Evolutionary conservation across 352 stramenopile species (phyloP), one percentile per base, ranked within the genome.

Genomic region (Phytophthora cajani): DNA sequence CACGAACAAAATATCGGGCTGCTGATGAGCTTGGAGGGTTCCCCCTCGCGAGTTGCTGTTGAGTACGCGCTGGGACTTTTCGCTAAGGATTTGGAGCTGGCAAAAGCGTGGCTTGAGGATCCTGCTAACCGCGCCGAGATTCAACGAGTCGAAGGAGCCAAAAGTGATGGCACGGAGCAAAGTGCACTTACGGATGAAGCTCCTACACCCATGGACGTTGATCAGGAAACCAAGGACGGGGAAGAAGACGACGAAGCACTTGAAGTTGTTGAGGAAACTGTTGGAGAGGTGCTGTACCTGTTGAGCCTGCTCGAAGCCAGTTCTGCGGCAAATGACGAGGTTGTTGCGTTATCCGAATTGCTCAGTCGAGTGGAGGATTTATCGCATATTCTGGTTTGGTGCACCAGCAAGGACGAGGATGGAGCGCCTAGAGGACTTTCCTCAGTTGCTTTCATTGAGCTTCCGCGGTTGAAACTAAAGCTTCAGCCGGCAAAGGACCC

Each of bases 301-400:
- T 76, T 99, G 17, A 99, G 99, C 62, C 79, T 98, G 52, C 74
- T 98, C 6, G 92, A 97, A 58, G 93, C 76, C 9, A 67, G 90
- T 36, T 81, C 85, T 74, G 44, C 57, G 17, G 63, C 78, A 49
- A 79, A 64, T 44, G 44, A 67, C 5, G 85, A 89, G 54, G 47
- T 89, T 30, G 38, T 81, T 32, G 63, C 83, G 25, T 77, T 99
- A 42, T 89, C 90, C 6, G 88, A 96, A 68, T 73, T 99, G 21
- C 83, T 99, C 1, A 92, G 89, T 55, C 89, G 97, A 8, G 72
- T 99, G 1, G 98, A 99, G 66, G 97, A 99, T 59, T 77, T 99
- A 38, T 98, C 96, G 10, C 97, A 99, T 77, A 91, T 99, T 32
- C 72, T 99, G 36, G 90, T 99, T 30, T 99, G 97, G 97, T 98